A percentile compares a stretch with the other conserved stretches of the same genome.
phyloP scores from a whole-genome alignment of 306 rosid genomes.

The Hippophae tibetana region DNA sequence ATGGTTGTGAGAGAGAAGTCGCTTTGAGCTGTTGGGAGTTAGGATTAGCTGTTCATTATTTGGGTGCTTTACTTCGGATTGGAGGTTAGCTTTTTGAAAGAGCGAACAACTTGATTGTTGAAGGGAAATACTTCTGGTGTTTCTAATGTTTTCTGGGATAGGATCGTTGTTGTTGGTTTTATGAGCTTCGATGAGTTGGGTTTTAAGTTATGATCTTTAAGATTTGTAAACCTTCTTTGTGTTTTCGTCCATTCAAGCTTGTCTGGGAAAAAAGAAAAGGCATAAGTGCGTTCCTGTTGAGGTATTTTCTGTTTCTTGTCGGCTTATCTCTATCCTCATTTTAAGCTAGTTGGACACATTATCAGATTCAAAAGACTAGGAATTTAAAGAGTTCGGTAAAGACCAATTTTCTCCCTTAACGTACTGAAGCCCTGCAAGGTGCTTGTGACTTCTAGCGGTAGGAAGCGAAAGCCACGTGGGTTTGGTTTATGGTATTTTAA shows the following conservation, averaged over 20 bases:
- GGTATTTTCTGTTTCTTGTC: conserved; percentile 17
- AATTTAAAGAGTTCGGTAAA: conserved; percentile 3
- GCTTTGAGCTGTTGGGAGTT: background rate
- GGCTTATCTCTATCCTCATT: conserved; percentile 5
- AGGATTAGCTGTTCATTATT: conserved; percentile 5
- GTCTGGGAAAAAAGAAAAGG: conserved; percentile 18
- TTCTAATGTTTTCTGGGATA: conserved; percentile 10
- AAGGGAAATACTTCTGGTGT: background rate
- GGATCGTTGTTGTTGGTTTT: conserved; percentile 25
- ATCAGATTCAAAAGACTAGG: conserved; percentile 6
- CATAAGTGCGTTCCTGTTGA: conserved; percentile 20
- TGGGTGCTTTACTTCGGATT: conserved; percentile 1
- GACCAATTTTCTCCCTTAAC: conserved; percentile 2
- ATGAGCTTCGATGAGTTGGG: conserved; percentile 6
- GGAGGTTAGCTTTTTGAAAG: conserved; percentile 7
- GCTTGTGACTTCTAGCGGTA: background rate
- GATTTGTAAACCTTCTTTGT: conserved; percentile 30
- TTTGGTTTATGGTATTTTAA: conserved; percentile 11
- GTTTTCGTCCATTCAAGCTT: conserved; percentile 27
- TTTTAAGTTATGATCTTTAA: conserved; percentile 39
- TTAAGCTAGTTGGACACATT: conserved; percentile 1
- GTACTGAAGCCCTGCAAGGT: conserved; percentile 5
- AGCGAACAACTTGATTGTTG: background rate
- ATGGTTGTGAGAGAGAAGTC: conserved; percentile 18
- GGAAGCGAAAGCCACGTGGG: conserved; percentile 6